These are phyloP conservation scores for Canavalia gladiata DNA, from an alignment of 306 rosid genomes.

Conservation along the genomic window DNA sequence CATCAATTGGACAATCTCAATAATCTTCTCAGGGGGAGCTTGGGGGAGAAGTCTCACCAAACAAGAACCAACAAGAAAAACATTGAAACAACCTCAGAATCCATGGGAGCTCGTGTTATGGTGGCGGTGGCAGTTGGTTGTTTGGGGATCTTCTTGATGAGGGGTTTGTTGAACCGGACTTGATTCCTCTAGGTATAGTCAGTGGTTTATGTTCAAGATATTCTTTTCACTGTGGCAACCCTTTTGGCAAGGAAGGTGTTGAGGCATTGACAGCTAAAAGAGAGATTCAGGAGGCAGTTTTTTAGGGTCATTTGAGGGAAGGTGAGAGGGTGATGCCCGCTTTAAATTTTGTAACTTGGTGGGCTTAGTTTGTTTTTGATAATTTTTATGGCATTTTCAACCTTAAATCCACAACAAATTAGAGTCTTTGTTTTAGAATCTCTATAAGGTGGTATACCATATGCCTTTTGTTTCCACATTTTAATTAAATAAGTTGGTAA, in stretches of 20 bases:
- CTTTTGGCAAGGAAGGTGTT: conserved; percentile 58
- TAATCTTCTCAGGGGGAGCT: conserved; percentile 68
- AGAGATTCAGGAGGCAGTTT: conserved; percentile 48
- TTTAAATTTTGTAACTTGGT: conserved; percentile 54
- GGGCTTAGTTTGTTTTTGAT: conserved; percentile 32
- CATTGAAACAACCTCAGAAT: conserved; percentile 49
- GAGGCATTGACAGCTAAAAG: conserved; percentile 50
- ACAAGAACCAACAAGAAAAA: conserved; percentile 65
- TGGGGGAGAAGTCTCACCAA: conserved; percentile 60
- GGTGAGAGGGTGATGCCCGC: conserved; percentile 45
- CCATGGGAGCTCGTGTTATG: conserved; percentile 55
- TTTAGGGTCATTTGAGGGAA: conserved; percentile 49
- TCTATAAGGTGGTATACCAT: conserved; percentile 31
- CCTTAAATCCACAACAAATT: conserved; percentile 30
- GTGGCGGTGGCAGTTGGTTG: conserved; percentile 69
- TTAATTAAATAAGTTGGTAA: conserved; percentile 30
- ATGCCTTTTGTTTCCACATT: not conserved
- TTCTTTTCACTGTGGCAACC: conserved; percentile 43
- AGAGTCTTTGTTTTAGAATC: conserved; percentile 32
- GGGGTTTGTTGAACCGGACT: conserved; percentile 59
- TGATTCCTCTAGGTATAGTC: conserved; percentile 50
- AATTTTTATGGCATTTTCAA: conserved; percentile 40
- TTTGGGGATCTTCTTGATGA: conserved; percentile 75
- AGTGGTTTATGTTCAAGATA: conserved; percentile 2
- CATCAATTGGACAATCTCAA: conserved; percentile 84